A percentile compares a stretch with the other conserved stretches of the same genome.
Evolutionary conservation across 2,329 filamentous ascomycete genomes (phyloP).

Genomic region (Trichoderma pleuroti): DNA sequence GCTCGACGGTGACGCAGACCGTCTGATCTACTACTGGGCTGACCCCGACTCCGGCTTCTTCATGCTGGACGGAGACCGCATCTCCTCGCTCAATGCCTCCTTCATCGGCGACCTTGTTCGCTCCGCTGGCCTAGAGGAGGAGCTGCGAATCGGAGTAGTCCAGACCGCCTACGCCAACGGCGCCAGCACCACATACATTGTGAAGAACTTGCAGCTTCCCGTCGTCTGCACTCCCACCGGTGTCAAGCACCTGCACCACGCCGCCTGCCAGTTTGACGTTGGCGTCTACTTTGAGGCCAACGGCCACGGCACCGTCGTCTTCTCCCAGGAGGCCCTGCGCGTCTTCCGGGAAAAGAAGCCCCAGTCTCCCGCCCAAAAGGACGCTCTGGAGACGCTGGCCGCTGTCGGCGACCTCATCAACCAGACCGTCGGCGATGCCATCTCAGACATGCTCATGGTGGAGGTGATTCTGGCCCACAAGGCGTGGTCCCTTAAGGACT

Average conservation of each 20-base stretch:
- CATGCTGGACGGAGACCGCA: constrained; percentile 93
- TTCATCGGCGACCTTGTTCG: constrained; percentile 88
- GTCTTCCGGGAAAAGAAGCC: constrained; percentile 76
- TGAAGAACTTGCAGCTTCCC: constrained; percentile 81
- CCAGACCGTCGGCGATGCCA: constrained; percentile 93
- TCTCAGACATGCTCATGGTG: constrained; percentile 93
- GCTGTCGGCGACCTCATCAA: constrained; percentile 91
- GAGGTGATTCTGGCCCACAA: constrained; percentile 97
- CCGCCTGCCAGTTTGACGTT: constrained; percentile 90
- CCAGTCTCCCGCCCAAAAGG: constrained; percentile 86
- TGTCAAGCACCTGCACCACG: constrained; percentile 96
- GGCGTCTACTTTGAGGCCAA: constrained; percentile 99
- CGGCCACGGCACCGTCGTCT: constrained; percentile 93
- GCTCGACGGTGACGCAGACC: constrained; percentile 91
- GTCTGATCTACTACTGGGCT: constrained; percentile 90
- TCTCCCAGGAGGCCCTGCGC: constrained; percentile 78
- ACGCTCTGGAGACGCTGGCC: constrained; percentile 78
- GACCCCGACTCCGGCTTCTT: constrained; percentile 81
- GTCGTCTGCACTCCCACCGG: constrained; percentile 92
- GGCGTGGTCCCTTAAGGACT: constrained; percentile 83
- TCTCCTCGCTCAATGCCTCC: constrained; percentile 87
- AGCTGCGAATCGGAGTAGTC: constrained; percentile 87
- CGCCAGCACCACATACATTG: constrained; percentile 86
- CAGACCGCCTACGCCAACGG: constrained; percentile 99
- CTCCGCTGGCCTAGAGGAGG: constrained; percentile 71